These are phyloP conservation scores for Penicillium decumbens DNA, from an alignment of 2,329 filamentous ascomycete species.

Conservation along the genomic window DNA sequence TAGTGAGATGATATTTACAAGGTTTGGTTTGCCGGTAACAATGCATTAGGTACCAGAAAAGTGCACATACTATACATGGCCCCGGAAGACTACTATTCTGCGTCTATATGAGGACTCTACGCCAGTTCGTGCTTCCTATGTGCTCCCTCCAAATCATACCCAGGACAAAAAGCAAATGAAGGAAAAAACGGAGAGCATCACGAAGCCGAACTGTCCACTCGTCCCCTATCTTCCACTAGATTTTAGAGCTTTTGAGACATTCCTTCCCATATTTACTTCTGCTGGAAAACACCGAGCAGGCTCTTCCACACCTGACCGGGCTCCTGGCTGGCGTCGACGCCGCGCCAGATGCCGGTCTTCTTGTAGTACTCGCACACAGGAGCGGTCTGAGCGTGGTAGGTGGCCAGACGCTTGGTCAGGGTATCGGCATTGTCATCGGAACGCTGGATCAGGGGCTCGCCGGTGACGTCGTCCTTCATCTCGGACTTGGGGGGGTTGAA, in stretches of 20 bases:
- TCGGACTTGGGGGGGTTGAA: slow-evolving; percentile 94
- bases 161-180: slow-evolving; percentile 7
- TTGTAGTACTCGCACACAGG: slow-evolving; percentile 96
- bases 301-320: slow-evolving; percentile 94
- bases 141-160: slow-evolving; percentile 13
- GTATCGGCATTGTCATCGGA: slow-evolving; percentile 96
- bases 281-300: slow-evolving; percentile 75
- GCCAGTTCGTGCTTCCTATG: slow-evolving; percentile 13
- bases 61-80: slow-evolving; percentile 35
- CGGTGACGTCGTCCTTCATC: slow-evolving; percentile 96
- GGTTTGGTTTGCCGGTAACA: slow-evolving; percentile 5
- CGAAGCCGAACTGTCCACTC: slow-evolving; percentile 9
- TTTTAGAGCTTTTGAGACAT: slow-evolving; percentile 44
- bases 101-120: slow-evolving; percentile 22
- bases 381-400: slow-evolving; percentile 89
- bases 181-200: slow-evolving; percentile 17
- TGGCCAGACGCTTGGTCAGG: slow-evolving; percentile 86
- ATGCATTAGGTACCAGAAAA: slow-evolving; percentile 19
- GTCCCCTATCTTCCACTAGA: slow-evolving; percentile 36
- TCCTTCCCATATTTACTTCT: slow-evolving; percentile 41
- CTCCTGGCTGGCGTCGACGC: slow-evolving; percentile 92
- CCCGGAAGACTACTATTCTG: slow-evolving; percentile 16
- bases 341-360: slow-evolving; percentile 94
- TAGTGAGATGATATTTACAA: background rate
- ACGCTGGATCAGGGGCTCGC: slow-evolving; percentile 92